Evolutionary conservation across 306 rosid species (phyloP).

Genomic region (Rubus idaeus): DNA sequence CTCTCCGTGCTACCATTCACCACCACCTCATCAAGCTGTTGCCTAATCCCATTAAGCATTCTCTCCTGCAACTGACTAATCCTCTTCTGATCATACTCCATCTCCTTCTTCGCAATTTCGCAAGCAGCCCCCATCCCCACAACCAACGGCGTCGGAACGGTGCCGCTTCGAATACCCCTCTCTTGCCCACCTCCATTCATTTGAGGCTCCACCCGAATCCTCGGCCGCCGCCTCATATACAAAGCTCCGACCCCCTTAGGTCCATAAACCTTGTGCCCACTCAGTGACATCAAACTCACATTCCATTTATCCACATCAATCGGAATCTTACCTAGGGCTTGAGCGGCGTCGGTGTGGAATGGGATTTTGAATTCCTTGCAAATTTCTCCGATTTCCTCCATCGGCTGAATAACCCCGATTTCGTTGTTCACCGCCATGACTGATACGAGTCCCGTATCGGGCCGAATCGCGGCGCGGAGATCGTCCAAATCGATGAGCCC

Average conservation of each 20-base stretch:
- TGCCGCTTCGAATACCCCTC: conserved; percentile 91
- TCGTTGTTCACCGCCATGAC: conserved; percentile 95
- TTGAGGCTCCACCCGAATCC: conserved; percentile 96
- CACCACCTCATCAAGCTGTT: conserved; percentile 75
- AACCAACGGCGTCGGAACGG: conserved; percentile 81
- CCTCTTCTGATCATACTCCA: conserved; percentile 73
- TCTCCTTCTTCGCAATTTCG: conserved; percentile 48
- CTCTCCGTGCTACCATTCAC: conserved; percentile 89
- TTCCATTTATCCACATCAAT: conserved; percentile 84
- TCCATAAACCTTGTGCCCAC: conserved; percentile 88
- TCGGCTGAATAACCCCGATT: conserved; percentile 87
- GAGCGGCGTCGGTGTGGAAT: conserved; percentile 93
- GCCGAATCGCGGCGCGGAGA: conserved; percentile 65
- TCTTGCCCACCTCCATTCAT: conserved; percentile 99
- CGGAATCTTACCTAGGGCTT: conserved; percentile 89
- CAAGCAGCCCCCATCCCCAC: conserved; percentile 95
- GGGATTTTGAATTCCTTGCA: conserved; percentile 81
- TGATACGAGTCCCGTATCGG: conserved; percentile 80
- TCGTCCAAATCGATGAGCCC: conserved; percentile 70
- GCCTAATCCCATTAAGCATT: conserved; percentile 57
- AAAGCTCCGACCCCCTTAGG: conserved; percentile 86
- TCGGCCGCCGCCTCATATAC: conserved; percentile 80
- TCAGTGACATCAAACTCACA: conserved; percentile 89
- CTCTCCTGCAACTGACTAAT: conserved; percentile 57
- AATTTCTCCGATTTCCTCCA: conserved; percentile 76